A percentile compares a stretch with the other conserved stretches of the same genome.
These are phyloP conservation scores for Marchantia paleacea DNA, from an alignment of 225 moss, liverwort and hornwort genomes.

Conservation along the genomic window DNA sequence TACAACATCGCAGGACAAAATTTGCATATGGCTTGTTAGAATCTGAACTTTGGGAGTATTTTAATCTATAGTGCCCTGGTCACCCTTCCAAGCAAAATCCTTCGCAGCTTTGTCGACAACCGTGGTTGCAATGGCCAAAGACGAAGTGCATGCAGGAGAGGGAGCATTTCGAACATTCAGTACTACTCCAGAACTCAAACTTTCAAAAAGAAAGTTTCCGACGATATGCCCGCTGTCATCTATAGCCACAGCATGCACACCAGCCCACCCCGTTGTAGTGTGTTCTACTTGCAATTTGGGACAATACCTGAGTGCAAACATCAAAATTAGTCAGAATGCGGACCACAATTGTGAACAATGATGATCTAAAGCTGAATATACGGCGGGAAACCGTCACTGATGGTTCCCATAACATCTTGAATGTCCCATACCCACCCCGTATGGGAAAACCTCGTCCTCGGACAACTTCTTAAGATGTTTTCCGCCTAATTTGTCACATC, in stretches of 20 bases:
- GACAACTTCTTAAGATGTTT: no score
- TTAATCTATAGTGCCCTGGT: neutral
- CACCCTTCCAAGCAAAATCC: constrained; percentile 60
- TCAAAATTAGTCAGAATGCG: neutral
- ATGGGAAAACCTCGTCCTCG: no score
- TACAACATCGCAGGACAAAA: no score
- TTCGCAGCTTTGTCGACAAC: constrained; percentile 65
- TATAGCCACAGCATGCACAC: constrained; percentile 73
- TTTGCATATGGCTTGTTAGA: neutral
- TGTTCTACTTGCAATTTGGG: constrained; percentile 60
- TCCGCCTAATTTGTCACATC: no score
- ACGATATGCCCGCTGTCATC: constrained; percentile 61
- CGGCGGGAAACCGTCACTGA: no score
- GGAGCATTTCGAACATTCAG: constrained; percentile 84
- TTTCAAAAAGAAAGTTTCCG: constrained; percentile 74
- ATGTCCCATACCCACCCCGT: no score
- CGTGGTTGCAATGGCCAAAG: constrained; percentile 63
- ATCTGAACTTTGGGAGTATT: neutral
- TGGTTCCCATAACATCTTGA: no score
- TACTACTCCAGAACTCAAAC: constrained; percentile 55
- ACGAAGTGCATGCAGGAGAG: constrained; percentile 76
- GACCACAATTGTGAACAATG: no score
- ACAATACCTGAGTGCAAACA: constrained; percentile 52
- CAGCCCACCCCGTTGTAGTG: constrained; percentile 69
- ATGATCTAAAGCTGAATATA: no score